phyloP scores from a whole-genome alignment of 768 basidiomycete species.

The Tylopilus plumbeoviolaceoides region DNA sequence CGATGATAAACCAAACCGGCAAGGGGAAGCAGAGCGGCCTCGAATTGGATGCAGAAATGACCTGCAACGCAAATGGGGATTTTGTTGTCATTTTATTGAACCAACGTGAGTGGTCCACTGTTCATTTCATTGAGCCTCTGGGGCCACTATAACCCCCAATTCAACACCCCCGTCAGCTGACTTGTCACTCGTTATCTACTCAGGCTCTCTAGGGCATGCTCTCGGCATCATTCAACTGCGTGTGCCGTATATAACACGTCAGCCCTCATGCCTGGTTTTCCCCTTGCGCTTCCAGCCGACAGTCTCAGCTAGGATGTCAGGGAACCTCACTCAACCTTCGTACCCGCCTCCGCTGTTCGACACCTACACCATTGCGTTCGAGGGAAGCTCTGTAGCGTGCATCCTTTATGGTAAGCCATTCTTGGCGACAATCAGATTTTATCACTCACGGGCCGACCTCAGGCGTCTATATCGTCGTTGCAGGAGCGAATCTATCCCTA shows the following conservation, averaged over 20 bases:
- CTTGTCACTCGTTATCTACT: neutral
- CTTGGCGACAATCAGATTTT: neutral
- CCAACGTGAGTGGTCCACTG: neutral
- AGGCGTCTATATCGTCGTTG: constrained; percentile 18
- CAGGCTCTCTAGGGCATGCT: neutral
- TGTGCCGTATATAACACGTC: constrained; percentile 5
- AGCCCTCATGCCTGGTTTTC: neutral
- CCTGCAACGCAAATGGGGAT: neutral
- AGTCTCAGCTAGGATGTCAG: constrained; percentile 12
- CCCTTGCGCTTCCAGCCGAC: neutral
- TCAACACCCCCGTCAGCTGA: neutral
- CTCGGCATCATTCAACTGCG: constrained; percentile 1
- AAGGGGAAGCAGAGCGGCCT: constrained; percentile 4
- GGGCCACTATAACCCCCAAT: neutral
- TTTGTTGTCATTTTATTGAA: too few relatives aligned
- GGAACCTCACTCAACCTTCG: neutral
- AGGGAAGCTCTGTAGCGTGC: constrained; percentile 17
- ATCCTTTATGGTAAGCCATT: constrained; percentile 16
- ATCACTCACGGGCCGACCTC: neutral
- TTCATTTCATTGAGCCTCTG: constrained; percentile 1
- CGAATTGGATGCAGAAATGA: neutral
- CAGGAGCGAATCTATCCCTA: constrained; percentile 8
- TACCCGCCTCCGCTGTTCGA: constrained; percentile 12
- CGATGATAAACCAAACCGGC: neutral
- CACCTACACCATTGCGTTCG: constrained; percentile 20